A percentile compares a stretch with the other conserved stretches of the same genome.
These are phyloP conservation scores for Orbilia blumenaviensis DNA, from an alignment of 2,329 filamentous ascomycete species.

Conservation along the genomic window DNA sequence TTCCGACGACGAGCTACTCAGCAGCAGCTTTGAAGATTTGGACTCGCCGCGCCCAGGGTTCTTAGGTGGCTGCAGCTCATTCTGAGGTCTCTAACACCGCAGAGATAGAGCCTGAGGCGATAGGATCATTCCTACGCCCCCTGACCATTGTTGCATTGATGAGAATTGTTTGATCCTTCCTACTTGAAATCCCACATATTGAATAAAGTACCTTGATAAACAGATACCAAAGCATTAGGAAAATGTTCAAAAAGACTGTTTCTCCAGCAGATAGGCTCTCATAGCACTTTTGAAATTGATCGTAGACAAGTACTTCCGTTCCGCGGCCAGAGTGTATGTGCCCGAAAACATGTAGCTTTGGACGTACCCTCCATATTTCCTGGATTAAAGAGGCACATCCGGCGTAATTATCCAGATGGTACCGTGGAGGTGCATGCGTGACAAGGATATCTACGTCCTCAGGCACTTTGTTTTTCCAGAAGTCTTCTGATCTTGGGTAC, in stretches of 20 bases:
- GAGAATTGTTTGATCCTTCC: not conserved
- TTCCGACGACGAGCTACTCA: not conserved
- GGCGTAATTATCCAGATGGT: slow-evolving; percentile 74
- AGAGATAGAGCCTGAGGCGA: not conserved
- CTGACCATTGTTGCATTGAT: slow-evolving; percentile 38
- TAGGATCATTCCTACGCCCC: slow-evolving; percentile 17
- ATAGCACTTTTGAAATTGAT: slow-evolving; percentile 75
- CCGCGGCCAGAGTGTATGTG: slow-evolving; percentile 83
- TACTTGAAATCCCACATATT: not conserved
- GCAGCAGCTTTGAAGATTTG: not conserved
- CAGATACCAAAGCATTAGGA: slow-evolving; percentile 3
- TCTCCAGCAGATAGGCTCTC: slow-evolving; percentile 69
- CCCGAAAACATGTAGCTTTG: slow-evolving; percentile 81
- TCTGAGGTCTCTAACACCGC: not conserved
- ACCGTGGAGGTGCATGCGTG: slow-evolving; percentile 80
- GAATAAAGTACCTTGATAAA: not conserved
- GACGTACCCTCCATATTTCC: slow-evolving; percentile 78
- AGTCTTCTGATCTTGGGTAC: slow-evolving; percentile 72
- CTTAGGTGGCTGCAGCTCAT: too few species aligned
- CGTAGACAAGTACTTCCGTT: slow-evolving; percentile 75
- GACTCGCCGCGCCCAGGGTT: too few species aligned
- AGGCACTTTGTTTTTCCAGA: slow-evolving; percentile 78
- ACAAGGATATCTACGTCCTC: slow-evolving; percentile 78
- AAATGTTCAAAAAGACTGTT: not conserved
- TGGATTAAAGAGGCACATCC: slow-evolving; percentile 76